Base-by-base conservation (phyloP, 2,329 filamentous ascomycete genomes). In the Alternaria ventricosa region DNA sequence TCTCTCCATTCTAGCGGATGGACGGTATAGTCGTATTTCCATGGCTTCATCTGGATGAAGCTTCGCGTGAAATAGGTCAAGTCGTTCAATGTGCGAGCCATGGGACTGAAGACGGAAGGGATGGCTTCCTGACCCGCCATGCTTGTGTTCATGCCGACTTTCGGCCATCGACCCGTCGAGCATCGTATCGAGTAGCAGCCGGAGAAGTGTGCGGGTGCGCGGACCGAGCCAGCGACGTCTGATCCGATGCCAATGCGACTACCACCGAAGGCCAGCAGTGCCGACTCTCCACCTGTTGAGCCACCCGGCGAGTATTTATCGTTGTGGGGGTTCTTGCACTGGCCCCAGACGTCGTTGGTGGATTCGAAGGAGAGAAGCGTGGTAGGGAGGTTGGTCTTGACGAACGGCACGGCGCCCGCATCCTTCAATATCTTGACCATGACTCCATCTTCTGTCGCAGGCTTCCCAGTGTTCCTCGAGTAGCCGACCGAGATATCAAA, bases 61-160 rank as follows among this genome's bases (percentile, higher is more conserved):
- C 89, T 87, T 56, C 89, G 88, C 4, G 92, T 92, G 79, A 97
- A 97, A 81, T 97, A 97, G 1, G 86, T 87, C 64, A 97, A 82
- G 75, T 97, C 94, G 66, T 89, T 87, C 62, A 97, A 81, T 0
- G 94, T 97, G 57, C 94, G 87, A 3, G 94, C 88, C 95, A 98
- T 97, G 6, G 94, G 94, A 61, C 92, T 95, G 81, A 94, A 97
- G 20, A 97, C 93, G 67, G 91, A 92, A 1, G 93, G 89, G 30
- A 97, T 89, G 1, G 94, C 94, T 76, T 97, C 95, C 77, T 97
- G 94, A 0, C 95, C 95, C 0, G 92, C 89, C 93, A 97, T 97
- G 72, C 91, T 94, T 0, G 94, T 97, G 65, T 87, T 88, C 77
- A 93, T 89, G 10, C 93, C 93, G 45, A 88, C 86, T 79, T 96